phyloP scores from a whole-genome alignment of 75 land plant genomes.

The Pinus albicaulis region DNA sequence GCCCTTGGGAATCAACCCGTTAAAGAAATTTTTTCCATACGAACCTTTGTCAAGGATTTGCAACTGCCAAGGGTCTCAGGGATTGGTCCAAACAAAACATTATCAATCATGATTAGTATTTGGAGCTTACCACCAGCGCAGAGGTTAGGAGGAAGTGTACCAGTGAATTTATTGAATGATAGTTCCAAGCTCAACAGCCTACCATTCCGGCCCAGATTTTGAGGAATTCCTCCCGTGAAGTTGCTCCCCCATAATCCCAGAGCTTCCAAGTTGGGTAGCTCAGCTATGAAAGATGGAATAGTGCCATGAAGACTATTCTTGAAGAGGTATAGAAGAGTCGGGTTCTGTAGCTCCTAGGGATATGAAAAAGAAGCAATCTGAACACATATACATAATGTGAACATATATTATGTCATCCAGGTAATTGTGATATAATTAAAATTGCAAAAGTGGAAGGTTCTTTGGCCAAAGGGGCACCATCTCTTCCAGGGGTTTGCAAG shows the following conservation, averaged over 20 bases:
- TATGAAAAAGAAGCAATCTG: too few species aligned
- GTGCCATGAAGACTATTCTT: slow-evolving; percentile 51
- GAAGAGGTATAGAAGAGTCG: slow-evolving; percentile 48
- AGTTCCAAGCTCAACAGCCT: slow-evolving; percentile 43
- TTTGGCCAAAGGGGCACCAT: too few species aligned
- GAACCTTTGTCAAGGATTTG: slow-evolving; percentile 32
- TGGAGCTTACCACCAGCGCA: slow-evolving; percentile 43
- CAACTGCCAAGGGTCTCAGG: slow-evolving; percentile 56
- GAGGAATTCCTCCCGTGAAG: slow-evolving; percentile 67
- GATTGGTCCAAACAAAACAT: slow-evolving; percentile 63
- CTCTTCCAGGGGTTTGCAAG: too few species aligned
- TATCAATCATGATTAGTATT: slow-evolving; percentile 43
- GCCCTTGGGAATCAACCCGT: slow-evolving; percentile 58
- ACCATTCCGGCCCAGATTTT: slow-evolving; percentile 43
- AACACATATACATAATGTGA: too few species aligned
- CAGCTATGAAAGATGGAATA: slow-evolving; percentile 51
- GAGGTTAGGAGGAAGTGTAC: slow-evolving; percentile 45
- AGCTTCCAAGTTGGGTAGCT: slow-evolving; percentile 54
- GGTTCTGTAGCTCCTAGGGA: slow-evolving; percentile 25
- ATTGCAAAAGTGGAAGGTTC: too few species aligned
- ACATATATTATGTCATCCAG: too few species aligned
- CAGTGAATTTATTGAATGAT: slow-evolving; percentile 62
- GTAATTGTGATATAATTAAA: too few species aligned
- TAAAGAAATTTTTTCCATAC: slow-evolving; percentile 63
- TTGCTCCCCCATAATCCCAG: slow-evolving; percentile 75